Evolutionary conservation across 2,329 filamentous ascomycete genomes (phyloP).

Genomic region (Mycosphaerella sp.): DNA sequence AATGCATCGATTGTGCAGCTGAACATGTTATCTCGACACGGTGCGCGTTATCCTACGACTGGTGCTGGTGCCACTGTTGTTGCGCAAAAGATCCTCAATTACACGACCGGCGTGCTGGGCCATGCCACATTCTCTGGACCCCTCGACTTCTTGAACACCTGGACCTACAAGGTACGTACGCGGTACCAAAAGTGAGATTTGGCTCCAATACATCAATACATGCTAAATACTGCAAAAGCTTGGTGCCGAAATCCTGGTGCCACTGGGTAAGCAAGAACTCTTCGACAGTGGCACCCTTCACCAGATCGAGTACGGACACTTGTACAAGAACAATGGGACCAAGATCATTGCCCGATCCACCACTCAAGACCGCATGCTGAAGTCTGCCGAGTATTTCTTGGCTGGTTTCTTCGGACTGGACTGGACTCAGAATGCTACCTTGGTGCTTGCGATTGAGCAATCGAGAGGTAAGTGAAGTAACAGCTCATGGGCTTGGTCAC

Average conservation of each 20-base stretch:
- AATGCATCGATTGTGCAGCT: conserved; percentile 64
- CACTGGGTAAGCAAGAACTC: conserved; percentile 61
- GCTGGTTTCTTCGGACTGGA: conserved; percentile 72
- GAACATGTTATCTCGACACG: conserved; percentile 67
- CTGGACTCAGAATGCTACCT: conserved; percentile 50
- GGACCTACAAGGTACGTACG: conserved; percentile 47
- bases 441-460: conserved; percentile 57
- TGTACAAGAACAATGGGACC: conserved; percentile 61
- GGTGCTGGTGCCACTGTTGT: conserved; percentile 51
- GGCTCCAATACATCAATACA: not conserved
- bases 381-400: conserved; percentile 70
- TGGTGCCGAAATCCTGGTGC: conserved; percentile 64
- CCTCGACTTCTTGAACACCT: conserved; percentile 61
- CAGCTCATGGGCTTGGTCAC: conserved; percentile 41
- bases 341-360: conserved; percentile 70
- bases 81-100: conserved; percentile 53
- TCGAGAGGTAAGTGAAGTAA: conserved; percentile 50
- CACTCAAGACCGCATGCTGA: conserved; percentile 70
- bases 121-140: conserved; percentile 49
- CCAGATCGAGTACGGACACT: conserved; percentile 63
- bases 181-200: not conserved
- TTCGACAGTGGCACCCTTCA: conserved; percentile 57
- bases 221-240: conserved; percentile 39
- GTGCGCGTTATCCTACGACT: conserved; percentile 63
- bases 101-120: conserved; percentile 34